Evolutionary conservation across 768 basidiomycete species (phyloP), one percentile per base, ranked within the genome.

Genomic region (Strobilomyces echinocephalus): DNA sequence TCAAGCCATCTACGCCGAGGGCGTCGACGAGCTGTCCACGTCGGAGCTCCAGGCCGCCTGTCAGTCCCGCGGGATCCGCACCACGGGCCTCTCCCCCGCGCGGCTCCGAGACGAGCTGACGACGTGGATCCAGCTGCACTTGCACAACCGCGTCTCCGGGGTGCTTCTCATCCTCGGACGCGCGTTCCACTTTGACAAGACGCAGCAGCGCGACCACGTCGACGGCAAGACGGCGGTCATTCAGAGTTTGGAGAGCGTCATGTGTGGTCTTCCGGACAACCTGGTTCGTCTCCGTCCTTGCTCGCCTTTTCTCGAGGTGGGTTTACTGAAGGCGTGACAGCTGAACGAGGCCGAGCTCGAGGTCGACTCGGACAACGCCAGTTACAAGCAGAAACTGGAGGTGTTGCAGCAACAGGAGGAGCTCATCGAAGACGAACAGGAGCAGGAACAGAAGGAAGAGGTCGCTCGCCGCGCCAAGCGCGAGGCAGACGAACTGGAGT

Each of bases 381-480:
- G 85, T 63, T 97, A 97, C 80, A 95, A 97, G 76, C 91, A 98
- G 77, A 97, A 95, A 72, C 81, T 99, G 51, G 97, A 98, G 58
- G 95, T 99, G 24, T 74, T 99, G 67, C 92, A 97, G 63, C 91
- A 99, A 63, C 97, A 99, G 71, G 91, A 99, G 68, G 97, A 99
- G 69, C 91, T 99, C 56, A 99, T 99, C 67, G 95, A 99, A 67
- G 97, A 99, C 69, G 97, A 99, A 72, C 84, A 94, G 59, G 97
- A 97, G 68, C 97, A 99, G 71, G 97, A 99, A 58, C 87, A 95
- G 71, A 88, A 94, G 73, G 91, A 92, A 68, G 89, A 93, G 68
- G 84, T 89, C 66, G 88, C 91, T n/a, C 85, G 92, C 39, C 87
- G 89, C 52, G 87, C 85, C 42, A 85, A 84, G 67, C 84, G 85